A percentile compares a stretch with the other conserved stretches of the same genome.
Evolutionary conservation across 768 basidiomycete species (phyloP).

Genomic region (Pisolithus albus): DNA sequence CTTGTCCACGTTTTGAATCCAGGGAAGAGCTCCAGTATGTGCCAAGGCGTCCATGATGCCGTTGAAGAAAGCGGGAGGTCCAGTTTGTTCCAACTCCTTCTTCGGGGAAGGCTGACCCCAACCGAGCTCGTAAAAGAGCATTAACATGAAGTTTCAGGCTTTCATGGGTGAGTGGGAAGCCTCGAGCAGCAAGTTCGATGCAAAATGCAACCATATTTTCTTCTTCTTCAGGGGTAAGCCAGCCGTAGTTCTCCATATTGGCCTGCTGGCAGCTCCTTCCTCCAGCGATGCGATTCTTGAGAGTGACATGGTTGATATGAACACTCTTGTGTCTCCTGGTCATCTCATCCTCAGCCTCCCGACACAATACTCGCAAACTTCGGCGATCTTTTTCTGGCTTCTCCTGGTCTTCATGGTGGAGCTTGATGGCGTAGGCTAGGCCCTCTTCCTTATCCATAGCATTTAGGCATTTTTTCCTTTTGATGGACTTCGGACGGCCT

Average conservation of each 20-base stretch:
- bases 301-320: too few species aligned
- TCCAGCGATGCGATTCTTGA: too few species aligned
- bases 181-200: constrained; percentile 22
- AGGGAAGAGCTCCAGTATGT: constrained; percentile 27
- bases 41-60: constrained; percentile 24
- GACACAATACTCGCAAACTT: too few species aligned
- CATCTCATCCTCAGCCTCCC: too few species aligned
- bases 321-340: too few species aligned
- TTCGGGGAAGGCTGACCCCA: constrained; percentile 24
- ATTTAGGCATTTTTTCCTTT: too few species aligned
- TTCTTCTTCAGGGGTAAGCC: constrained; percentile 25
- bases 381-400: too few species aligned
- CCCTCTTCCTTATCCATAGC: too few species aligned
- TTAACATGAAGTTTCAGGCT: constrained; percentile 31
- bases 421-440: too few species aligned
- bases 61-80: constrained; percentile 24
- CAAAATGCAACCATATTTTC: constrained; percentile 24
- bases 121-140: constrained; percentile 18
- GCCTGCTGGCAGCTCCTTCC: too few species aligned
- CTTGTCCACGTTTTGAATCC: constrained; percentile 29
- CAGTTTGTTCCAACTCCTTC: constrained; percentile 32
- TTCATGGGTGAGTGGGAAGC: constrained; percentile 30
- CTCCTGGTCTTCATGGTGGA: too few species aligned
- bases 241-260: constrained; percentile 6
- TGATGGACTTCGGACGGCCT: too few species aligned